Evolutionary conservation across 2,329 filamentous ascomycete genomes (phyloP).

Genomic region (Herpotrichia juniperi): DNA sequence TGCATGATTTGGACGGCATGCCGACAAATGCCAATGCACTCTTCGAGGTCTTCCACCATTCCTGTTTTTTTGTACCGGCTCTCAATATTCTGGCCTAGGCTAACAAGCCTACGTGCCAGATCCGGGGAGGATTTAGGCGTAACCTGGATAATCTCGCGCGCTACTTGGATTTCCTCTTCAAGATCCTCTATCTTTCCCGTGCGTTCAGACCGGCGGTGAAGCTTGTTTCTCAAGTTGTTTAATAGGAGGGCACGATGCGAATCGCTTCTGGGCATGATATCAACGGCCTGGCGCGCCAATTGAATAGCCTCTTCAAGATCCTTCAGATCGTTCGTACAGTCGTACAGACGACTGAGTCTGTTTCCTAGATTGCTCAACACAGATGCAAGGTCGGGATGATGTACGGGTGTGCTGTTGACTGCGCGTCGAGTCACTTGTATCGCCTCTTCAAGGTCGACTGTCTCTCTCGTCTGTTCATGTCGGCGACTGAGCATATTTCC

Average conservation of each 20-base stretch:
- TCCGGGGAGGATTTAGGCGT: too few species aligned
- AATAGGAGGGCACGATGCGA: too few species aligned
- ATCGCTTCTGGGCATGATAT: not conserved
- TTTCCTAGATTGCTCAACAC: not conserved
- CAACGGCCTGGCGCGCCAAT: not conserved
- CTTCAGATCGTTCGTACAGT: not conserved
- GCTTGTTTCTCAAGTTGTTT: not conserved
- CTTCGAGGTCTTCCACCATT: too few species aligned
- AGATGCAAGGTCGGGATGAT: constrained; percentile 1
- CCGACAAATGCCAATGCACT: too few species aligned
- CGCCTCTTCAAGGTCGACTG: not conserved
- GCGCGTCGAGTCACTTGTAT: not conserved
- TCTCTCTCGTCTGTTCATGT: not conserved
- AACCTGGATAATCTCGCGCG: too few species aligned
- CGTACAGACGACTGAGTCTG: not conserved
- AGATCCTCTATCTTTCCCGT: not conserved
- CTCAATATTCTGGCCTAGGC: too few species aligned
- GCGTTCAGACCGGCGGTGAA: not conserved
- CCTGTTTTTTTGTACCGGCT: too few species aligned
- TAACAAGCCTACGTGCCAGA: too few species aligned
- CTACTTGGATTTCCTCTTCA: too few species aligned
- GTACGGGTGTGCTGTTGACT: not conserved
- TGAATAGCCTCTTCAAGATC: not conserved
- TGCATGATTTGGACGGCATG: too few species aligned
- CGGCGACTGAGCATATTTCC: not conserved